phyloP scores from a whole-genome alignment of 2,329 filamentous ascomycete species.

The Cordyceps cicadae region DNA sequence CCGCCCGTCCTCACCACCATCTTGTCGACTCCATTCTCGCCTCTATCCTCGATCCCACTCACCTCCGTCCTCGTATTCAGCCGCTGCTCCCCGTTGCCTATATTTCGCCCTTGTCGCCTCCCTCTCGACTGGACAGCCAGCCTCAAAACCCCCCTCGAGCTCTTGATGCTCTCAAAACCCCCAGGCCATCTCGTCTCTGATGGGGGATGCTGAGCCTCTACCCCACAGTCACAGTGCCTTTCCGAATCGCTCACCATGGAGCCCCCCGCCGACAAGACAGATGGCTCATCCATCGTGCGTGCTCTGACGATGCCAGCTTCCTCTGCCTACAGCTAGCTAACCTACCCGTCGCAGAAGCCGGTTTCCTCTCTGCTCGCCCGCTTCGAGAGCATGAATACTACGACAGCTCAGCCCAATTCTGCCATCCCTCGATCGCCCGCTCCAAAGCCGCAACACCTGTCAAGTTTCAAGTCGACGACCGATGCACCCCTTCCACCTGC shows the following conservation, averaged over 20 bases:
- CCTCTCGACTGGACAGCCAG: not conserved
- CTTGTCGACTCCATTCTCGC: not conserved
- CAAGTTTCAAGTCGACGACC: conserved; percentile 32
- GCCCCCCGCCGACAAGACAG: conserved; percentile 48
- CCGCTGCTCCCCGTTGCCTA: not conserved
- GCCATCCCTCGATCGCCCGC: conserved; percentile 29
- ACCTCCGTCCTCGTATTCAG: not conserved
- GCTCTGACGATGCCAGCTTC: not conserved
- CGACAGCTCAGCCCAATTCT: conserved; percentile 17
- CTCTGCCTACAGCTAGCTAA: conserved; percentile 17
- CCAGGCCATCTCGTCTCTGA: not conserved
- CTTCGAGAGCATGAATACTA: conserved; percentile 61
- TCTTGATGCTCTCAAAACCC: not conserved
- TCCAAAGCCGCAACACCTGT: conserved; percentile 36
- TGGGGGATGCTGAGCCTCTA: not conserved
- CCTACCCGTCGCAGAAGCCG: conserved; percentile 49
- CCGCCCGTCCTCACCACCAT: not conserved
- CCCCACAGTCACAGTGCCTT: conserved; percentile 3
- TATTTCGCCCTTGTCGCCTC: not conserved
- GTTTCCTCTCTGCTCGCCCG: conserved; percentile 74
- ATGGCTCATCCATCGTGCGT: conserved; percentile 68
- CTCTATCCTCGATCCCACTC: not conserved
- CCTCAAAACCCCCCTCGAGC: not conserved
- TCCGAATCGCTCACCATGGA: conserved; percentile 5
- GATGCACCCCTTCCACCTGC: conserved; percentile 26